Evolutionary conservation across 495 filamentous ascomycete species (phyloP), one percentile per base, ranked within the genome.

Genomic region (Neurospora sp.): DNA sequence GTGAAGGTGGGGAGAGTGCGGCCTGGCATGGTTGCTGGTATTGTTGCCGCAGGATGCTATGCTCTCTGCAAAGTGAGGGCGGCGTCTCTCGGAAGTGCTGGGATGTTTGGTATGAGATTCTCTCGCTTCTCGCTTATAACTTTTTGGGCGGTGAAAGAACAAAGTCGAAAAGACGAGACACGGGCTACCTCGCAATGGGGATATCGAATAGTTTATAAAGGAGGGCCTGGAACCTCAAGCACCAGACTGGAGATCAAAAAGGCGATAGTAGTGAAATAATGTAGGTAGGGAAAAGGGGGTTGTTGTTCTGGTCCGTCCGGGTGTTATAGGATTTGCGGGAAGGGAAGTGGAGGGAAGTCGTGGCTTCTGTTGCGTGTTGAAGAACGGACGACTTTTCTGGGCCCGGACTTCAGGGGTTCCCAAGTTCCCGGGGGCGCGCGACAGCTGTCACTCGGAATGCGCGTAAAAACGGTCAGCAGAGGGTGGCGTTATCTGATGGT

Each of bases 1-100:
- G 91, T 89, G 78, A 97, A 89, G 27, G 90, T 96, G 48, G 94
- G 94, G 38, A 98, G 86, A 45, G 87, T 91, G 77, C 86, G 87
- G 69, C 82, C 83, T 18, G 84, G 81, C 82, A 84, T 84, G 18
- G 74, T 82, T 70, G 69, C 73, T 76, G 31, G 31, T 18, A 20
- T 74, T 69, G 16, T 37, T 1, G 12, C 7, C 22, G 70, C 53
- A 65, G 53, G 53, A 65, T 65, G 53, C 53, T 35, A 65, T 65
- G 27, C 53, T 65, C 53, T 61, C 53, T 65, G 53, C 53, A 61
- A 16, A 31, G 14, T 61, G 27, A 61, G 27, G 53, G 27, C 53
- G 22, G 12, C 53, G 53, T 35, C 27, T 31, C 22, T 61, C 12
- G 27, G 48, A 0, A 27, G 20, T 59, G 27, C 53, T 65, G 53